phyloP scores from a whole-genome alignment of 441 rosid genomes.

The Eruca vesicaria region DNA sequence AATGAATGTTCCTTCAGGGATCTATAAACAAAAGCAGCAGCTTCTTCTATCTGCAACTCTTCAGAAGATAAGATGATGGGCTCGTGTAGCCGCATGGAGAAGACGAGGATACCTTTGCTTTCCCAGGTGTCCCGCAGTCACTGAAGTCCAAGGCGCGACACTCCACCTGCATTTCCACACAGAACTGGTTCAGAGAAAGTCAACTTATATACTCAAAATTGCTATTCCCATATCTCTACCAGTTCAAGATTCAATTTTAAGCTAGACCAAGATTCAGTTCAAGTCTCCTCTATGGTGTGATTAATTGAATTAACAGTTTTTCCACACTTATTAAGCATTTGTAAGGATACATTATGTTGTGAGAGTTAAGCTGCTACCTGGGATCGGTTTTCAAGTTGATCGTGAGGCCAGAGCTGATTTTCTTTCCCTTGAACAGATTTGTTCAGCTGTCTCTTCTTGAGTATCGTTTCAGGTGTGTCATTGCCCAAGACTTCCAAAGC shows the following conservation, averaged over 20 bases:
- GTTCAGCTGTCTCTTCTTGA: conserved; percentile 43
- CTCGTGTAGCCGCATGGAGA: conserved; percentile 50
- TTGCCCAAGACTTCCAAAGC: conserved; percentile 84
- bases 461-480: conserved; percentile 63
- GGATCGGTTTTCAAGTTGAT: conserved; percentile 43
- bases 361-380: conserved; percentile 45
- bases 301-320: too few relatives aligned
- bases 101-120: conserved; percentile 47
- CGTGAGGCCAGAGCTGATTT: conserved; percentile 27
- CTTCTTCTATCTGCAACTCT: conserved; percentile 73
- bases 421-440: conserved; percentile 42
- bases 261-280: conserved; percentile 8
- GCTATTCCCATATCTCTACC: neutral
- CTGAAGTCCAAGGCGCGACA: conserved; percentile 88
- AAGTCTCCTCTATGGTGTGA: too few relatives aligned
- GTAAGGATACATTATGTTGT: too few relatives aligned
- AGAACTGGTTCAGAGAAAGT: neutral
- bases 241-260: conserved; percentile 1
- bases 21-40: neutral
- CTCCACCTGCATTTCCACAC: conserved; percentile 53
- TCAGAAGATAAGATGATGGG: conserved; percentile 76
- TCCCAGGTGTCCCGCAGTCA: conserved; percentile 84
- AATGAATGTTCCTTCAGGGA: conserved; percentile 18
- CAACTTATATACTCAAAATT: neutral
- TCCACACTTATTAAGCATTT: too few relatives aligned